Conservation (phyloP, 306 rosid species). For the Dicorynia guianensis region DNA sequence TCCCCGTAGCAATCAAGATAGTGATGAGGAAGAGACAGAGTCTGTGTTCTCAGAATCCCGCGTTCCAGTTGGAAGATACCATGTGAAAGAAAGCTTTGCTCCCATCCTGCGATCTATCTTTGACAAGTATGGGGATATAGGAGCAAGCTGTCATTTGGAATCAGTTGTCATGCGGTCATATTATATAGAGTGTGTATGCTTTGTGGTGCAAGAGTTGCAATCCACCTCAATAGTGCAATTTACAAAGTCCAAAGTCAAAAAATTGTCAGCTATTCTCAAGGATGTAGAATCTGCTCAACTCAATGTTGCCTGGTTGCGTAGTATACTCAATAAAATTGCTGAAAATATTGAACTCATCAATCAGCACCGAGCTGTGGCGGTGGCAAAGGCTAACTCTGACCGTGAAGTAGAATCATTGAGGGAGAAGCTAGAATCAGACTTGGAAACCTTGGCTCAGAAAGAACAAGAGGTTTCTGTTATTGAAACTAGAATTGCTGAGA, state of each 20-base stretch:
- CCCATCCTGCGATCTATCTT: slow-evolving; percentile 65
- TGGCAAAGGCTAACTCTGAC: slow-evolving; percentile 55
- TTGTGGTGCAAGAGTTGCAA: slow-evolving; percentile 76
- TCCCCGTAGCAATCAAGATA: slow-evolving; percentile 42
- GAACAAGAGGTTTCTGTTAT: slow-evolving; percentile 66
- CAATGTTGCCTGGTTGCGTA: slow-evolving; percentile 70
- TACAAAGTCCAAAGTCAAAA: slow-evolving; percentile 67
- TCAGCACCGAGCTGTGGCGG: slow-evolving; percentile 53
- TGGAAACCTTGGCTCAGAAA: slow-evolving; percentile 62
- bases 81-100: slow-evolving; percentile 68
- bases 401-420: slow-evolving; percentile 54
- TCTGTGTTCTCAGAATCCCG: slow-evolving; percentile 65
- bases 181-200: slow-evolving; percentile 81
- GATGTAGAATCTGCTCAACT: slow-evolving; percentile 80
- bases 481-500: slow-evolving; percentile 54
- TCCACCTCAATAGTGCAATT: slow-evolving; percentile 49
- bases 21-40: slow-evolving; percentile 56
- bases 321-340: slow-evolving; percentile 52
- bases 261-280: slow-evolving; percentile 76
- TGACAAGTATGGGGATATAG: slow-evolving; percentile 82
- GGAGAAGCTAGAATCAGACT: slow-evolving; percentile 60
- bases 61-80: slow-evolving; percentile 71
- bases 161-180: slow-evolving; percentile 80
- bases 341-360: slow-evolving; percentile 57
- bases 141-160: slow-evolving; percentile 73